A percentile compares a stretch with the other conserved stretches of the same genome.
These are phyloP conservation scores for Lactarius akahatsu DNA, from an alignment of 768 basidiomycete species.

Conservation along the genomic window DNA sequence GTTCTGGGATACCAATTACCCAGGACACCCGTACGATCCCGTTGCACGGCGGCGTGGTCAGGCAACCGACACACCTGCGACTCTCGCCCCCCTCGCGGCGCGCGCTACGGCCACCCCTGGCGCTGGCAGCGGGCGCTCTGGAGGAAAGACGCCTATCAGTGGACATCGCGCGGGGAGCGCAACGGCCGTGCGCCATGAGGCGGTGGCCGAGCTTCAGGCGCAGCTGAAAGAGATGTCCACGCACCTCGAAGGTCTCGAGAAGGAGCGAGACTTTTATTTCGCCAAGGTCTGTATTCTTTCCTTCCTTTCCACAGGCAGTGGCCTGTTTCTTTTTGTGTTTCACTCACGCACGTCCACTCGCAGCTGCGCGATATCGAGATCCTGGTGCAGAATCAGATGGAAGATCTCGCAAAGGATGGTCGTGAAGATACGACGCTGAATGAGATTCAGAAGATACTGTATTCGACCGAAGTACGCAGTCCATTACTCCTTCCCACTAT, in stretches of 20 bases:
- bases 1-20: constrained; percentile 92
- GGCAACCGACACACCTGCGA: constrained; percentile 73
- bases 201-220: constrained; percentile 61
- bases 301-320: neutral
- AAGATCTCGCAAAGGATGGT: constrained; percentile 54
- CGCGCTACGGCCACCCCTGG: constrained; percentile 38
- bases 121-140: constrained; percentile 43
- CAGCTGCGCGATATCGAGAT: constrained; percentile 97
- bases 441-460: constrained; percentile 89
- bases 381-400: constrained; percentile 78
- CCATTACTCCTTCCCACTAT: constrained; percentile 3
- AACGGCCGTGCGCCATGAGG: constrained; percentile 65
- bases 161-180: constrained; percentile 58
- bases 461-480: constrained; percentile 82
- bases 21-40: constrained; percentile 85
- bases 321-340: constrained; percentile 12
- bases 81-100: constrained; percentile 63
- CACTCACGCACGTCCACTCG: neutral
- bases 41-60: constrained; percentile 77
- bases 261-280: constrained; percentile 98
- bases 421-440: constrained; percentile 61
- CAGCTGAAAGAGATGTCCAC: constrained; percentile 81
- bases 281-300: constrained; percentile 65
- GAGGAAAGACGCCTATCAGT: constrained; percentile 70
- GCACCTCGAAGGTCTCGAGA: constrained; percentile 89